phyloP scores from a whole-genome alignment of 345 rosid species.

The Camelina laxa region DNA sequence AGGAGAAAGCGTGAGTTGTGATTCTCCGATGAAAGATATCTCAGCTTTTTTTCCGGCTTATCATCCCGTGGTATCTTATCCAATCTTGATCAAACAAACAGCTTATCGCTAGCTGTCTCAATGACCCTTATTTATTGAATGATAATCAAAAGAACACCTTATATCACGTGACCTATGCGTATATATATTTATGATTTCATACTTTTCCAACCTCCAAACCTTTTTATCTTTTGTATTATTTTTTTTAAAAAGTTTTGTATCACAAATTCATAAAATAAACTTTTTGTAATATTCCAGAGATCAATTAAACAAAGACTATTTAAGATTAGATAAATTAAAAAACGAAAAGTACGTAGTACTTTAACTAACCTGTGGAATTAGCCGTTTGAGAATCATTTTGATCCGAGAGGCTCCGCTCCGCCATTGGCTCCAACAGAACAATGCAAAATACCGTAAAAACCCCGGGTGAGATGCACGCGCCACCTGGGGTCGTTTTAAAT shows the following conservation, averaged over 20 bases:
- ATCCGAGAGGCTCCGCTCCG: conserved; percentile 25
- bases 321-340: not conserved
- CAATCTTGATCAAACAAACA: not conserved
- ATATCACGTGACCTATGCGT: conserved; percentile 34
- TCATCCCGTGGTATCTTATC: not conserved
- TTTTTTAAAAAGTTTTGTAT: not conserved
- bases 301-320: not conserved
- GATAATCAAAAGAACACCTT: not conserved
- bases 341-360: not conserved
- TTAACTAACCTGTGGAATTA: conserved; percentile 12
- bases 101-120: conserved; percentile 25
- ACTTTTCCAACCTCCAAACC: conserved; percentile 16
- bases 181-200: conserved; percentile 12
- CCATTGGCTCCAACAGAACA: conserved; percentile 28
- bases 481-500: conserved; percentile 34
- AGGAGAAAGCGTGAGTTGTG: too few species aligned
- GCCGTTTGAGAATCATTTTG: conserved; percentile 34
- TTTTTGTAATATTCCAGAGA: conserved; percentile 19
- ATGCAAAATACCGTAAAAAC: not conserved
- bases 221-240: too few species aligned
- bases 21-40: not conserved
- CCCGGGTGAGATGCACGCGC: conserved; percentile 40
- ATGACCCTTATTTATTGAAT: not conserved
- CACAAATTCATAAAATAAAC: not conserved
- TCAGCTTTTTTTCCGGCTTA: not conserved